phyloP scores from a whole-genome alignment of 371 early-diverging fungal genomes.

The Mucor irregularis region DNA sequence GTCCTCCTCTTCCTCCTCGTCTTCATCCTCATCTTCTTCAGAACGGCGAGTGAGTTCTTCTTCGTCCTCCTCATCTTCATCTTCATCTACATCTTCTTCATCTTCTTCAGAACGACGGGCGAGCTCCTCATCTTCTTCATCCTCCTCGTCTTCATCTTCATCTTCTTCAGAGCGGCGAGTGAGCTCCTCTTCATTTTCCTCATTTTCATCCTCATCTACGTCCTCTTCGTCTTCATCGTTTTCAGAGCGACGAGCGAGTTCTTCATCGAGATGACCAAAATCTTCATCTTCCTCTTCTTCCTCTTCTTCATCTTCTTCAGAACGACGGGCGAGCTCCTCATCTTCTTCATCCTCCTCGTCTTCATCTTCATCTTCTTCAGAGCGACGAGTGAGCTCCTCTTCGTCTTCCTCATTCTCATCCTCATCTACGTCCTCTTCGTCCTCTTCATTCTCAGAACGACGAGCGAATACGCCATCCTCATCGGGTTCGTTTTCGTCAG shows the following conservation, averaged over 20 bases:
- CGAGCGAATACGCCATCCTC: too few relatives aligned
- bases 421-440: not conserved
- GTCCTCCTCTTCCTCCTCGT: conserved; percentile 5
- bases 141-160: not conserved
- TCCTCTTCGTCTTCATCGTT: not conserved
- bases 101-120: not conserved
- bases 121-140: not conserved
- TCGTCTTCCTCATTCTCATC: not conserved
- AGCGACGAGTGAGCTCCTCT: too few relatives aligned
- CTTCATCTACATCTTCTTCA: not conserved
- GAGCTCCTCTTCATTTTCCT: not conserved
- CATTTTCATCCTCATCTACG: not conserved
- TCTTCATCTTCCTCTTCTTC: conserved; percentile 5
- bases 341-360: not conserved
- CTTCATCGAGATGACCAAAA: too few relatives aligned
- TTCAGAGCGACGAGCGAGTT: too few relatives aligned
- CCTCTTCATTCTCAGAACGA: not conserved
- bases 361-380: not conserved
- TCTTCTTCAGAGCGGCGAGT: too few relatives aligned
- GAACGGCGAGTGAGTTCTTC: too few relatives aligned
- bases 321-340: not conserved
- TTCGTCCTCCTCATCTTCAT: conserved; percentile 4
- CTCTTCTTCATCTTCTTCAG: not conserved
- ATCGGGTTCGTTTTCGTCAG: not conserved
- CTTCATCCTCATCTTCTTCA: conserved; percentile 13